Percentiles rank a stretch among this genome's conserved stretches.
Evolutionary conservation across 2,329 filamentous ascomycete species (phyloP).

Genomic region (Epichloe festucae): DNA sequence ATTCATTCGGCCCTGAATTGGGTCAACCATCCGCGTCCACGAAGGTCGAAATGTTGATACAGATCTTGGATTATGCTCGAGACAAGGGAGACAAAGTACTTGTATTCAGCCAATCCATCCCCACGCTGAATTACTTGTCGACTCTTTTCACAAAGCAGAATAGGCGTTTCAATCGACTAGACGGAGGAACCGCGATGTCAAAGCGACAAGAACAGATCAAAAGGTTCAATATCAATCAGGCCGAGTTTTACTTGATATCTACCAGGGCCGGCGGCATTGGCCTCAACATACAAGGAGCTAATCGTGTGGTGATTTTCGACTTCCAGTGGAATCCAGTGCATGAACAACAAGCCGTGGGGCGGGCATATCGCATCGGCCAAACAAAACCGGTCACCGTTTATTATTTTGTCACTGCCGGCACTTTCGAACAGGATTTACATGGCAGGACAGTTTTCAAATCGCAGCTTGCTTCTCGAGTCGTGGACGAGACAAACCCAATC

Average conservation of each 20-base stretch:
- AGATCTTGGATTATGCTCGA: slow-evolving; percentile 55
- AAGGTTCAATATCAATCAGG: slow-evolving; percentile 47
- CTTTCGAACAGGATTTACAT: slow-evolving; percentile 63
- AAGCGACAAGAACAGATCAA: slow-evolving; percentile 52
- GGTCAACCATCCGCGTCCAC: slow-evolving; percentile 44
- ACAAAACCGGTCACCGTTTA: slow-evolving; percentile 73
- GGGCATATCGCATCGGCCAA: slow-evolving; percentile 78
- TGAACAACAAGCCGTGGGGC: slow-evolving; percentile 78
- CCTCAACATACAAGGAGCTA: slow-evolving; percentile 72
- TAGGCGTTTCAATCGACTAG: slow-evolving; percentile 45
- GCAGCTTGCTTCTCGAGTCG: slow-evolving; percentile 64
- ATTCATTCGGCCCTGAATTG: slow-evolving; percentile 26
- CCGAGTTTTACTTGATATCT: slow-evolving; percentile 64
- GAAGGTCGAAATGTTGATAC: slow-evolving; percentile 53
- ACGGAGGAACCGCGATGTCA: slow-evolving; percentile 46
- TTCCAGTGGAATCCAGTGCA: slow-evolving; percentile 67
- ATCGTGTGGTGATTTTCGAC: slow-evolving; percentile 77
- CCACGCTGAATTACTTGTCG: slow-evolving; percentile 57
- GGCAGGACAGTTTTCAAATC: slow-evolving; percentile 71
- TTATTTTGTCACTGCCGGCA: slow-evolving; percentile 64
- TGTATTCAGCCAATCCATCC: slow-evolving; percentile 64
- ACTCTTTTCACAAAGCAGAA: slow-evolving; percentile 35
- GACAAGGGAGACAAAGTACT: slow-evolving; percentile 58
- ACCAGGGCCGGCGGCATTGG: slow-evolving; percentile 73
- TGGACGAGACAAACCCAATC: slow-evolving; percentile 71